phyloP scores from a whole-genome alignment of 352 stramenopile genomes.

The Phytopythium litorale region DNA sequence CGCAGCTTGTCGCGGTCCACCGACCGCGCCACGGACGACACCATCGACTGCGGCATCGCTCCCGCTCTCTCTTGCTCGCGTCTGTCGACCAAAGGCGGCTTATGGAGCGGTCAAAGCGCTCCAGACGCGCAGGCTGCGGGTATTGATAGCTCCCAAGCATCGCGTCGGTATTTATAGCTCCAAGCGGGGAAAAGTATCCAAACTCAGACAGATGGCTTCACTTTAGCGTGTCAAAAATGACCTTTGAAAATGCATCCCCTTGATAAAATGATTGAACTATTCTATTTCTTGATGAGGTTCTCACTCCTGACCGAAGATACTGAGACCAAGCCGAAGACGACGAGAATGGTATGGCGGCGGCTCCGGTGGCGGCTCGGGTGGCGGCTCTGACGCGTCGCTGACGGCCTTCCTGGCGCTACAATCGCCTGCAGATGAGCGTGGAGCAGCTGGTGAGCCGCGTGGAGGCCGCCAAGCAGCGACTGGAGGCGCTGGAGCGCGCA shows the following conservation, averaged over 20 bases:
- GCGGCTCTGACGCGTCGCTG: not conserved
- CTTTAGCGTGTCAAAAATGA: not conserved
- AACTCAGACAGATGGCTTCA: not conserved
- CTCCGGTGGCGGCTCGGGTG: not conserved
- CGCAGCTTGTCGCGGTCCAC: conserved; percentile 65
- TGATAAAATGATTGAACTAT: not conserved
- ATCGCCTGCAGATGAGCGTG: conserved; percentile 13
- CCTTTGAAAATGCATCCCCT: not conserved
- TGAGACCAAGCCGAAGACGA: not conserved
- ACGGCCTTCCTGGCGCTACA: not conserved
- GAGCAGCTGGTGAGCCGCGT: conserved; percentile 32
- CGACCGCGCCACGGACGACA: conserved; percentile 37
- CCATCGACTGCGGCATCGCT: conserved; percentile 17
- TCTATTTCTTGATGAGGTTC: not conserved
- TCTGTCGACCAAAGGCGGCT: not conserved
- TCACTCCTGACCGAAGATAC: not conserved
- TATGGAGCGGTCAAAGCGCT: not conserved
- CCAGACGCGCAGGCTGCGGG: not conserved
- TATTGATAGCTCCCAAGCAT: not conserved
- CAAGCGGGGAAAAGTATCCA: conserved; percentile 1
- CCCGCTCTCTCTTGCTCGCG: not conserved
- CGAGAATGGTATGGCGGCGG: not conserved
- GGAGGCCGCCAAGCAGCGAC: conserved; percentile 26
- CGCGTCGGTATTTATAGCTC: not conserved
- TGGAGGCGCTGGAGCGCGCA: conserved; percentile 35